A percentile compares a stretch with the other conserved stretches of the same genome.
These are phyloP conservation scores for Ulvella scutata DNA, from an alignment of 139 green algal species.

Conservation along the genomic window DNA sequence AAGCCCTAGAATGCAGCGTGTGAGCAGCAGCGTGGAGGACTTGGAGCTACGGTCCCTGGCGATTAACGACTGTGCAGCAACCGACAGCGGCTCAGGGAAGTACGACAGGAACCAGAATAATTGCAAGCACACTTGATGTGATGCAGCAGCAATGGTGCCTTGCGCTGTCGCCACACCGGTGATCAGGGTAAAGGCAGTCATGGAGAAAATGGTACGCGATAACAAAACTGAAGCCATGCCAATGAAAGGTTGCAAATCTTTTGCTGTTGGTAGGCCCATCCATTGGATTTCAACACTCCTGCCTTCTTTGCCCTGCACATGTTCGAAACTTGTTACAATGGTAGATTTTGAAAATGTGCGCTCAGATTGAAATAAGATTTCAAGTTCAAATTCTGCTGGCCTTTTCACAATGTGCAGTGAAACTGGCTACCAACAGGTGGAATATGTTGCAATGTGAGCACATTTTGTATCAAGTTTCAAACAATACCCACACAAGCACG, in stretches of 20 bases:
- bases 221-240: constrained; percentile 24
- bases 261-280: constrained; percentile 4
- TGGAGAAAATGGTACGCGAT: constrained; percentile 28
- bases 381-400: too few relatives aligned
- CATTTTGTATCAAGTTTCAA: neutral
- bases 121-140: constrained; percentile 50
- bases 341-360: neutral
- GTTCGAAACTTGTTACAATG: neutral
- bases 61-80: constrained; percentile 42
- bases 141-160: constrained; percentile 21
- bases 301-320: constrained; percentile 10
- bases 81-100: constrained; percentile 40
- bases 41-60: constrained; percentile 22
- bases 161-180: constrained; percentile 21
- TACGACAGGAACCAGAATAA: constrained; percentile 53
- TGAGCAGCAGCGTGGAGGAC: neutral
- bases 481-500: neutral
- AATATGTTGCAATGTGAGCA: neutral
- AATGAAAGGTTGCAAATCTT: constrained; percentile 18
- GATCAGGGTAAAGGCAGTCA: constrained; percentile 39
- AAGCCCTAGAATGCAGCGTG: constrained; percentile 17
- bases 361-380: neutral
- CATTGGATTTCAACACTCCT: neutral
- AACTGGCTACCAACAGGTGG: neutral
- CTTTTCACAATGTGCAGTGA: too few relatives aligned